Conservation (phyloP, 1,139 yeast species). For the Williopsis jadinii region DNA sequence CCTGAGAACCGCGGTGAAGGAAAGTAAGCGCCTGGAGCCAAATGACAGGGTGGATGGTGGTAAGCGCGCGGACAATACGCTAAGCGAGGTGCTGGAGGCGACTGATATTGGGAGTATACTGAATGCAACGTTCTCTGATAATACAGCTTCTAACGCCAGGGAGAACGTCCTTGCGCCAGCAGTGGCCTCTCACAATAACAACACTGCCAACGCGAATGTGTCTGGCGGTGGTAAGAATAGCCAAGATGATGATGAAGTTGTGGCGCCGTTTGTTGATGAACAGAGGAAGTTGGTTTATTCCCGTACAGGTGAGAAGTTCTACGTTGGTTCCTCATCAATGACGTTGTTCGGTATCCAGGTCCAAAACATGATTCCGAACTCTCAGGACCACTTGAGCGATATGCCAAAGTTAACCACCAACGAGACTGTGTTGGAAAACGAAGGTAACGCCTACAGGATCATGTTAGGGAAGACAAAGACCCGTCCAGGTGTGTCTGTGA, state of each 20-base stretch:
- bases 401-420: constrained; percentile 13
- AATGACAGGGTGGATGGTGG: not conserved
- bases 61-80: constrained; percentile 1
- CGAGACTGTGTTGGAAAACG: constrained; percentile 53
- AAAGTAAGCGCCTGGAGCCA: not conserved
- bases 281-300: constrained; percentile 67
- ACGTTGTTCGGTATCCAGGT: constrained; percentile 72
- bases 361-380: constrained; percentile 37
- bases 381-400: constrained; percentile 11
- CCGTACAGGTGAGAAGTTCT: constrained; percentile 65
- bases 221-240: not conserved
- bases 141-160: constrained; percentile 18
- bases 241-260: constrained; percentile 35
- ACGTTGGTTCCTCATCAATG: constrained; percentile 79
- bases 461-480: constrained; percentile 63
- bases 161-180: constrained; percentile 4
- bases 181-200: not conserved
- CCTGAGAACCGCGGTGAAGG: constrained; percentile 30
- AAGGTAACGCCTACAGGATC: constrained; percentile 68
- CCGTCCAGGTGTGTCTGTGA: constrained; percentile 59
- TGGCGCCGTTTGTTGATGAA: constrained; percentile 62
- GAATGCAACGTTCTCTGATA: constrained; percentile 19
- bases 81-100: constrained; percentile 15
- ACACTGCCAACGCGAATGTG: not conserved
- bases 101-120: constrained; percentile 18